Conservation (phyloP, 1,284 basidiomycete species). For the Exobasidium cylindrosporum region DNA sequence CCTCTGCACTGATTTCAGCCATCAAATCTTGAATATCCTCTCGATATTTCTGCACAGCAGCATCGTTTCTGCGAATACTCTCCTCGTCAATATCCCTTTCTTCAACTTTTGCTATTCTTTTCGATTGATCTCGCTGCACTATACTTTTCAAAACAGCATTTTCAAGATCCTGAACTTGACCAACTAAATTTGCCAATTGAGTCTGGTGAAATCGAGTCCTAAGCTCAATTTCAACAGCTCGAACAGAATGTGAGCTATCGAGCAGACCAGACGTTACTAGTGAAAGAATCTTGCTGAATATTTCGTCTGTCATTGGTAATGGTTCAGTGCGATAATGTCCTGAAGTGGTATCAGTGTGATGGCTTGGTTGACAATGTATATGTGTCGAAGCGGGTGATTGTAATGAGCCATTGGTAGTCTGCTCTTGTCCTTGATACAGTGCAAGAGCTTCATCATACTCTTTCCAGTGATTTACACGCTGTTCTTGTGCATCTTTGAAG, state of each 20-base stretch:
- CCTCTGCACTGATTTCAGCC: constrained; percentile 33
- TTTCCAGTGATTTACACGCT: constrained; percentile 29
- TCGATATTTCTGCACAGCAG: constrained; percentile 1
- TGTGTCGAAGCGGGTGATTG: neutral
- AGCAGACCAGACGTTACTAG: constrained; percentile 35
- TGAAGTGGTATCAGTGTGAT: constrained; percentile 12
- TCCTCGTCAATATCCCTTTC: constrained; percentile 16
- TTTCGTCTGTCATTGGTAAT: constrained; percentile 9
- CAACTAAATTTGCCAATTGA: constrained; percentile 22
- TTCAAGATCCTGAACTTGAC: constrained; percentile 26
- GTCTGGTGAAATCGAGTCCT: constrained; percentile 12
- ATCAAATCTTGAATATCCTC: constrained; percentile 27
- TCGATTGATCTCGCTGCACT: constrained; percentile 30
- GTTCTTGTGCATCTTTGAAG: constrained; percentile 35
- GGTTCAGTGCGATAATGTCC: constrained; percentile 12
- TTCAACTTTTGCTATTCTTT: constrained; percentile 1
- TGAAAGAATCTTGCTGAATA: constrained; percentile 30
- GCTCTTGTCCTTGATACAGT: constrained; percentile 15
- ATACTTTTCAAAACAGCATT: constrained; percentile 23
- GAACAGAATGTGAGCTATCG: constrained; percentile 29
- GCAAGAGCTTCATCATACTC: constrained; percentile 41
- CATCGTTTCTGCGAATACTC: constrained; percentile 5
- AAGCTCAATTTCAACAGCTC: constrained; percentile 31
- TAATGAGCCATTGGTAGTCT: neutral
- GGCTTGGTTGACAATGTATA: neutral